Base-by-base conservation (phyloP, 768 basidiomycete species). In the Suillus paluster region DNA sequence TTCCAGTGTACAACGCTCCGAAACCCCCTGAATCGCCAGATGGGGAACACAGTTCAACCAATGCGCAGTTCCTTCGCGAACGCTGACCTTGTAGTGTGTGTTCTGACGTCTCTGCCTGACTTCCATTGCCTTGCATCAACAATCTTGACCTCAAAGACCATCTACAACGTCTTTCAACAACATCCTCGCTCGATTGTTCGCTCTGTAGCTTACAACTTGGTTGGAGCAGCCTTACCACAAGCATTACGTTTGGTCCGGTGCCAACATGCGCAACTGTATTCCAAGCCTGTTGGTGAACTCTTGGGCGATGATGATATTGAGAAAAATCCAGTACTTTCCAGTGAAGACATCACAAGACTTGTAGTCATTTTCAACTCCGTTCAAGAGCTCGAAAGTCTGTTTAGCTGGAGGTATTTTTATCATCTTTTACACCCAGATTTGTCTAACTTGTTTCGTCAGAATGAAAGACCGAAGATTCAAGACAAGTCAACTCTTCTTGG, bases 401-500 rank as follows among this genome's bases (percentile, higher is more conserved):
- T 77, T 63, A 82, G 81, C 57, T 66, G 71, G 56, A 76, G 75
- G 81, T 75, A 68, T 48, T 72, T 23, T 4, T 39, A 25, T 19
- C 5, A 3, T 59, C 39, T 58, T 49, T 54, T 17, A 27, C 33
- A 36, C 6, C 36, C 38, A 10, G 4, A 8, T 57, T 49, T 19
- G 7, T 55, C 17, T 62, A 2, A 15, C 3, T 34, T 34, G 8
- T 19, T 45, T 33, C 36, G 34, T 34, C 59, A 80, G 80, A 46
- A 63, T 77, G 64, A 78, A 81, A 63, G 76, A 80, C 53, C 77
- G 75, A 25, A 68, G 67, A 7, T 77, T 69, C 21, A 57, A 46
- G 9, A 68, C 44, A 19, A 80, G 75, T 58, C 64, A 49, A 25
- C 69, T 82, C 15, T 64, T 75, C 11, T 12, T 58, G 1, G 57